Evolutionary conservation across 225 moss, liverwort and hornwort species (phyloP), one percentile per base, ranked within the genome.

Genomic region (Polytrichum formosum): DNA sequence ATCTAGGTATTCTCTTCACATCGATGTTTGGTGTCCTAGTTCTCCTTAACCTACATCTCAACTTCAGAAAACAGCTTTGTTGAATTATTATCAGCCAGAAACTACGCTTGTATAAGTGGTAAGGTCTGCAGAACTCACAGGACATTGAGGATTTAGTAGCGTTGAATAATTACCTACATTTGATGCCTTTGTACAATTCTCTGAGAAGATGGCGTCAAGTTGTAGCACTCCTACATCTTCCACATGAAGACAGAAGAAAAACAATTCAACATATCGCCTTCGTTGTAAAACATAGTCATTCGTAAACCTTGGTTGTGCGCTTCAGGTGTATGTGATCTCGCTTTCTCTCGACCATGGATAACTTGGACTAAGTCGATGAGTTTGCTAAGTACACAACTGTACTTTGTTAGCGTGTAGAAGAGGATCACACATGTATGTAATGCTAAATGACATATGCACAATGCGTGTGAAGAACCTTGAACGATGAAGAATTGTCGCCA

Each of bases 401-500:
- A 53, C 25, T 16, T 10, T 22, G 19, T 20, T 18, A 4, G 4
- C 20, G 4, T 10, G 46, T 29, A 8, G 13, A 20, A 53, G 16
- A 35, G 16, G 16, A 53, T 30, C 46, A 35, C 53, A 23, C 22
- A 23, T 67, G 53, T n/a, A 18, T n/a, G 19, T 5, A 35, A 67
- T 6, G 33, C 17, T 22, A 21, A 19, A 56, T 59, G 29, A 27
- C 19, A 23, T 27, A 55, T 56, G 46, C 46, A 16, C 46, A 46
- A 46, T 13, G 16, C 46, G 16, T 46, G 46, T 46, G 46, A 16
- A 46, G 46, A 13, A 84, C 80, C 78, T 84, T 72, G 61, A 53
- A 80, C 80, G 71, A 77, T 18, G 18, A 84, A 80, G 75, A 80
- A 80, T 35, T 67, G 77, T 54, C 63, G 74, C 84, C 80, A 84